A percentile compares a stretch with the other conserved stretches of the same genome.
These are phyloP conservation scores for Saksenaea oblongispora DNA, from an alignment of 371 early-diverging fungal genomes.

Conservation along the genomic window DNA sequence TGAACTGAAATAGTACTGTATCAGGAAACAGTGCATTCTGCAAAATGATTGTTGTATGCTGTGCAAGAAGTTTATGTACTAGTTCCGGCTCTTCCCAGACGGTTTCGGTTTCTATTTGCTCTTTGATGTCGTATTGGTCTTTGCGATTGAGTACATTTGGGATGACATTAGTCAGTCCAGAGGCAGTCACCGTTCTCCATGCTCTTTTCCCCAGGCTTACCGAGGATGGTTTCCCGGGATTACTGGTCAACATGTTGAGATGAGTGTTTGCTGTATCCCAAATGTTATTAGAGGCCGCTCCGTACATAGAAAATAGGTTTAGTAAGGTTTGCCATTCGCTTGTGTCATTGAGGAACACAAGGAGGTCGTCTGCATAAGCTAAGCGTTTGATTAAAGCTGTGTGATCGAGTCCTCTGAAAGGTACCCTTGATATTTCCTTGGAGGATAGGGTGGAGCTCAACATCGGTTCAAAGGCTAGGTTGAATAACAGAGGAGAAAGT, in stretches of 20 bases:
- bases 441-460: background rate
- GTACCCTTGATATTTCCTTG: background rate
- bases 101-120: background rate
- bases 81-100: background rate
- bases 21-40: background rate
- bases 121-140: background rate
- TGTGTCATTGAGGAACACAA: background rate
- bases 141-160: background rate
- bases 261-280: too few species aligned
- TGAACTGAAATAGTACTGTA: background rate
- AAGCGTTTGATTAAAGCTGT: background rate
- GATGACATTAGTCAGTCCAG: background rate
- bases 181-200: background rate
- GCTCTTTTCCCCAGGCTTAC: background rate
- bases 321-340: background rate
- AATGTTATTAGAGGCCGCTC: background rate
- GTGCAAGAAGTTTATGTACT: background rate
- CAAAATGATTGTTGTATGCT: background rate
- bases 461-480: too few species aligned
- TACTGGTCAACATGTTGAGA: background rate
- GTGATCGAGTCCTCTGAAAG: background rate
- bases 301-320: too few species aligned
- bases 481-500: too few species aligned
- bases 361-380: background rate
- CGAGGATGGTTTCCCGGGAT: background rate